Conservation (phyloP, 1,284 basidiomycete genomes). For the Marasmius sp. region DNA sequence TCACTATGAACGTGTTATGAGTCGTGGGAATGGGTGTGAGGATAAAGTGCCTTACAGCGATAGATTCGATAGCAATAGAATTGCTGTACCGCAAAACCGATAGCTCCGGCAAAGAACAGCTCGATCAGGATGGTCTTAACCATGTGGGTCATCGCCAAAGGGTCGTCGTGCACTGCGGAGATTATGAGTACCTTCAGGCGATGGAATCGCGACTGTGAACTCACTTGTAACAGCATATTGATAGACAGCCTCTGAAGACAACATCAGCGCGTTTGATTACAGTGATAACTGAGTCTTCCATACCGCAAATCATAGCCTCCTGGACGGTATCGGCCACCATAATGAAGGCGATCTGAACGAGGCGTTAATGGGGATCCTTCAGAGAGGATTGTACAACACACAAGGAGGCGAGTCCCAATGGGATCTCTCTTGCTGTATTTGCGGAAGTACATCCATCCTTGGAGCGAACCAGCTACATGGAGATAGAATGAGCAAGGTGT, state of each 20-base stretch:
- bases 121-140: conserved; percentile 1
- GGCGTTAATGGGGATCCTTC: not conserved
- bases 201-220: not conserved
- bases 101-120: not conserved
- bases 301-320: conserved; percentile 1
- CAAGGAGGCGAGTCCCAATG: not conserved
- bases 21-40: not conserved
- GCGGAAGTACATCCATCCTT: conserved; percentile 3
- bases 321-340: not conserved
- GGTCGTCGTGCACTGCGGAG: not conserved
- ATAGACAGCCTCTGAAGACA: not conserved
- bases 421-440: not conserved
- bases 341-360: not conserved
- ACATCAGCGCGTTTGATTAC: no score
- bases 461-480: not conserved
- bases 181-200: not conserved
- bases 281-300: not conserved
- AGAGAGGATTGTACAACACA: not conserved
- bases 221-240: not conserved
- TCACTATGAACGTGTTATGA: not conserved
- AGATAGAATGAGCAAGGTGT: not conserved
- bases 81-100: not conserved
- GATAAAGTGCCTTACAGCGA: not conserved
- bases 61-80: conserved; percentile 1
- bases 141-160: not conserved